Base-by-base conservation (phyloP, 208 protist species). In the Naegleria lovaniensis region DNA sequence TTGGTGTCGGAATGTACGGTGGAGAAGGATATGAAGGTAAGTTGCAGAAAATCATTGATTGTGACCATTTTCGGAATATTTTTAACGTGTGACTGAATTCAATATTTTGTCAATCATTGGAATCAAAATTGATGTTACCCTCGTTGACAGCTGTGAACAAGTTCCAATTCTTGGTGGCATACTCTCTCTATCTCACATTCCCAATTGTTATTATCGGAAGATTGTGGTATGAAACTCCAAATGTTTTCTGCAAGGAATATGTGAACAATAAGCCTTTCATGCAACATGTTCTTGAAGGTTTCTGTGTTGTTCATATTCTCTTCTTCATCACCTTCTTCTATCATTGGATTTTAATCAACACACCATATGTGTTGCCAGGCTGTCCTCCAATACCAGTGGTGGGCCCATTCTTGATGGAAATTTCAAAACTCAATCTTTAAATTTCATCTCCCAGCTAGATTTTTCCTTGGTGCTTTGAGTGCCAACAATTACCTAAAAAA, bases 181-280 rank as follows among this genome's bases (percentile, higher is more conserved):
- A 87, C 40, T 87, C 83, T 51, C 36, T 87, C 39, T 87, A 87
- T 87, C 38, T 38, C 83, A 87, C 83, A 15, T 87, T 51, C 40
- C 83, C 83, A 51, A 52, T 87, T 87, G 83, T 51, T 16, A 87
- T 87, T n/a, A 33, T 87, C 11, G 40, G 29, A 22, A 40, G 83
- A 87, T 51, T 87, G 36, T 87, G 83, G 83, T 33, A 41, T 51
- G 83, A 87, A 36, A 87, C 22, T 51, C 83, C 83, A 87, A 84
- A 84, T 15, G 76, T 84, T 33, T 87, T 87, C 33, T 41, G 29
- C 38, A 87, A 48, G 38, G 39, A 51, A 29, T 22, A 29, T 52
- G 83, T 87, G 7, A 48, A 41, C 38, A 87, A 87, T 16, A 87
- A 87, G 29, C 16, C 16, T 36, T 52, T 87, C 40, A 40, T 52